Evolutionary conservation across 2,329 filamentous ascomycete genomes (phyloP), one percentile per base, ranked within the genome.

Genomic region (Fusarium chaquense): DNA sequence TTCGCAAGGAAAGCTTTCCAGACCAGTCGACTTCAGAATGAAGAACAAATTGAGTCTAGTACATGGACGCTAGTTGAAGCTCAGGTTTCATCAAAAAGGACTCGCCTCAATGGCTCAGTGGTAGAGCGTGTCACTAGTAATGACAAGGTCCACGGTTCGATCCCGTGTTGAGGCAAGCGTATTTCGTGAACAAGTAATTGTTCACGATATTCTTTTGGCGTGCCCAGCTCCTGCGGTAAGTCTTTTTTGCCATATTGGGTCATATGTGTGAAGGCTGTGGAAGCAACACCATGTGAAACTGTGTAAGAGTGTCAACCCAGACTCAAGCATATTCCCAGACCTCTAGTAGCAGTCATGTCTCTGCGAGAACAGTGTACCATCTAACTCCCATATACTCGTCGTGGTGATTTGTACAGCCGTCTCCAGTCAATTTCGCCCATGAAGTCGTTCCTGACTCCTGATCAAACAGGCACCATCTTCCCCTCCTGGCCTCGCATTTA

Each of bases 61-160:
- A 40, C 36, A 20, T 40, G n/a, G 3, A 15, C n/a, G 6, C 6
- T 43, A 26, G 9, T 16, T 6, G 12, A 6, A 3, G 0, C 2
- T 3, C 5, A 1, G 1, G 2, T 3, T 5, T 20, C 13, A 60
- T n/a, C 61, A 38, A 65, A 65, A 16, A 54, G 30, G 35, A 61
- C 13, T 22, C 35, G 62, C 62, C 62, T 59, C 20, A 40, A 60
- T 65, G 61, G 62, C 62, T 65, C 62, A 65, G 62, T 65, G 61
- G 62, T 65, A 65, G 62, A 65, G 62, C 62, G 62, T 65, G 62
- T 65, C 62, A 65, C 62, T 65, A 65, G 62, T 65, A 65, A 65
- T 65, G 62, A 65, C 62, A 65, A 65, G 62, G 62, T 65, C 62
- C 62, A 59, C 62, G 62, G 62, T 65, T 65, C 62, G 53, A 65